Evolutionary conservation across 495 filamentous ascomycete species (phyloP), one percentile per base, ranked within the genome.

Genomic region (Staphylotrichum longicolle): DNA sequence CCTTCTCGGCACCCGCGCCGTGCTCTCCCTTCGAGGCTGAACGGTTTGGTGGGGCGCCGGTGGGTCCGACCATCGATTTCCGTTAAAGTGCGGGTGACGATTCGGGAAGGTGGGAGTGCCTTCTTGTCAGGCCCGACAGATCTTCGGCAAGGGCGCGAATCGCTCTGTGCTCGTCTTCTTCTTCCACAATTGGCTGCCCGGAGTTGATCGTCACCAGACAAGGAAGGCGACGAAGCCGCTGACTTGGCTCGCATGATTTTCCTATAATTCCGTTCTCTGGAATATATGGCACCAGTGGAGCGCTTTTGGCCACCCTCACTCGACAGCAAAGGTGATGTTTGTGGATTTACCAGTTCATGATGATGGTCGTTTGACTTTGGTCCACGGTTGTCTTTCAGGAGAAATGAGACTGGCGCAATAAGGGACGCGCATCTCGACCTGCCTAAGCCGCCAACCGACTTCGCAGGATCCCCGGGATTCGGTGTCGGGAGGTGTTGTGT

Each of bases 101-200:
- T 63, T 63, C 50, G 51, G 62, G 62, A 63, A 63, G 62, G 62
- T 63, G 62, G 49, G 62, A 63, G 44, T 27, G 20, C 41, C n/a
- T 8, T 4, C 44, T 27, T 42, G 34, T 45, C 54, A 39, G 44
- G 41, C 51, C 37, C 44, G 42, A 47, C 44, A 14, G 62, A 55
- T 60, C 55, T 54, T 39, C 52, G 57, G 45, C 44, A 60, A 52
- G 47, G 55, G 52, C 27, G 51, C 48, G 37, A 33, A 42, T 54
- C 34, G 44, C 46, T 49, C 47, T 50, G 57, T 5, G 10, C 52
- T 49, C 9, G 35, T 35, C 49, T 30, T 53, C 11, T 46, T 49
- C 39, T 58, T 58, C 50, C 54, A 46, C 30, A 32, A 54, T n/a
- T 60, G 58, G 58, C 30, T 61, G 42, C 10, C 58, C 49, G 15